A percentile compares a stretch with the other conserved stretches of the same genome.
Evolutionary conservation across 768 basidiomycete species (phyloP).

Genomic region (Pleurotus ostreatus): DNA sequence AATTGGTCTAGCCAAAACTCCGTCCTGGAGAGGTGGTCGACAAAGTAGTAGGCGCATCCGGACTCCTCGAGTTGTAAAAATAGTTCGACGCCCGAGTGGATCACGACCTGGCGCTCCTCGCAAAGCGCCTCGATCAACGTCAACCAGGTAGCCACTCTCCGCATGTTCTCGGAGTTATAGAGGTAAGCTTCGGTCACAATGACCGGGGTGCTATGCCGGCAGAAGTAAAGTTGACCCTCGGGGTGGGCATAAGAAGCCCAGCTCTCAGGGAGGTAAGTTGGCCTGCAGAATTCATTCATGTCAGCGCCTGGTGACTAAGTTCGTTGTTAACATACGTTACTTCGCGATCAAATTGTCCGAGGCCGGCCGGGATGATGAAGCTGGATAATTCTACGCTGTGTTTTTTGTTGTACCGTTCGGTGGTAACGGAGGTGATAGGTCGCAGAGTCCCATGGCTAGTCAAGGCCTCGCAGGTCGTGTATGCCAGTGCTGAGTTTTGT

Average conservation of each 20-base stretch:
- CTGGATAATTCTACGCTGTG: background rate
- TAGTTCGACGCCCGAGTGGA: slow-evolving; percentile 41
- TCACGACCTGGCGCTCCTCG: slow-evolving; percentile 22
- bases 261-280: slow-evolving; percentile 38
- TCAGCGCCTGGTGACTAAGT: background rate
- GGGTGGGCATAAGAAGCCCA: slow-evolving; percentile 54
- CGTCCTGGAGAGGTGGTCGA: slow-evolving; percentile 39
- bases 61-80: slow-evolving; percentile 37
- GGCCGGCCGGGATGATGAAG: background rate
- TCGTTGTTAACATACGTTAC: background rate
- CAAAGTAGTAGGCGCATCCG: slow-evolving; percentile 55
- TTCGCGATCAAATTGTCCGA: background rate
- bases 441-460: background rate
- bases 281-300: slow-evolving; percentile 21
- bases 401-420: slow-evolving; percentile 2
- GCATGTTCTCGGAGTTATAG: slow-evolving; percentile 29
- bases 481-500: too few species aligned
- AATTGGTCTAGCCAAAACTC: slow-evolving; percentile 53
- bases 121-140: slow-evolving; percentile 28
- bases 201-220: slow-evolving; percentile 18
- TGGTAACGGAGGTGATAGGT: background rate
- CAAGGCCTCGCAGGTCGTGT: too few species aligned
- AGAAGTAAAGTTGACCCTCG: slow-evolving; percentile 58
- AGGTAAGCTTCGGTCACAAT: slow-evolving; percentile 59
- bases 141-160: slow-evolving; percentile 34